These are phyloP conservation scores for Colletotrichum camelliae DNA, from an alignment of 2,329 filamentous ascomycete genomes.

Conservation along the genomic window DNA sequence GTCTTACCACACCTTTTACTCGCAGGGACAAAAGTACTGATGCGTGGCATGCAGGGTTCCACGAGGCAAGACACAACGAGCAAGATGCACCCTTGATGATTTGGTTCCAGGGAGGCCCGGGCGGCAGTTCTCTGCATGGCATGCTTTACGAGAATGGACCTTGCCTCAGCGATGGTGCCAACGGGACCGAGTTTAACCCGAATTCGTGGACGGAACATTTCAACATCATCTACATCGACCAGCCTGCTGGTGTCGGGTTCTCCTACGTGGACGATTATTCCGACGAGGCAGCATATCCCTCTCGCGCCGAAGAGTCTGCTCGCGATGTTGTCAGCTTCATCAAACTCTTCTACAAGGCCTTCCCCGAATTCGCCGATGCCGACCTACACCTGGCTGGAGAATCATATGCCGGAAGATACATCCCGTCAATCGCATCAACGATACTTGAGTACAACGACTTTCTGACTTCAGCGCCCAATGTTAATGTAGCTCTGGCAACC, in stretches of 20 bases:
- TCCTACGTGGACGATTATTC: slow-evolving; percentile 14
- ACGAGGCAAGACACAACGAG: slow-evolving; percentile 29
- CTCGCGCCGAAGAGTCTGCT: not conserved
- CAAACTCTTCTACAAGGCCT: not conserved
- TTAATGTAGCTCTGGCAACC: not conserved
- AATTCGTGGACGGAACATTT: slow-evolving; percentile 63
- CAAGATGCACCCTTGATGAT: slow-evolving; percentile 47
- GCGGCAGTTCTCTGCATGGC: slow-evolving; percentile 59
- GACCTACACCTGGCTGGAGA: not conserved
- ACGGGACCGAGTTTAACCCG: slow-evolving; percentile 53
- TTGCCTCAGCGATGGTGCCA: slow-evolving; percentile 52
- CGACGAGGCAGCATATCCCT: not conserved
- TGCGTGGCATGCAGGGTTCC: slow-evolving; percentile 36
- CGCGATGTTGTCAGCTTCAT: not conserved
- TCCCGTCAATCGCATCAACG: not conserved
- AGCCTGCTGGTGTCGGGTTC: slow-evolving; percentile 23
- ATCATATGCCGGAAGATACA: slow-evolving; percentile 1
- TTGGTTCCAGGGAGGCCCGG: slow-evolving; percentile 66
- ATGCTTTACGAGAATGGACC: slow-evolving; percentile 56
- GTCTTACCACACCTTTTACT: not conserved
- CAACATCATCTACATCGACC: slow-evolving; percentile 26
- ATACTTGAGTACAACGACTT: slow-evolving; percentile 1
- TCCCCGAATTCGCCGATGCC: not conserved
- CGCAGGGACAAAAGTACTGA: not conserved
- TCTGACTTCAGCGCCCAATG: not conserved